phyloP scores from a whole-genome alignment of 495 filamentous ascomycete species.

The Penicillium taxi region DNA sequence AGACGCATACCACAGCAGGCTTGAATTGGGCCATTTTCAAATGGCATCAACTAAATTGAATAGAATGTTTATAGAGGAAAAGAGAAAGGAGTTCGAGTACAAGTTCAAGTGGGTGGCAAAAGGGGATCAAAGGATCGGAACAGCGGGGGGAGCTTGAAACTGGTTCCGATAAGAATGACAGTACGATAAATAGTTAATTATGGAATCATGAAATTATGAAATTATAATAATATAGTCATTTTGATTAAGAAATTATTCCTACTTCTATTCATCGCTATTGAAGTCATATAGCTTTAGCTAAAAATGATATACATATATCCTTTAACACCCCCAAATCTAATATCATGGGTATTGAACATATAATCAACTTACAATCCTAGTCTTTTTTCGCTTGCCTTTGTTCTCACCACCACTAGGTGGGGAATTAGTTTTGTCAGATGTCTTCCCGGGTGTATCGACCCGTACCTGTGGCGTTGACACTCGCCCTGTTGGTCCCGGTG shows the following conservation, averaged over 20 bases:
- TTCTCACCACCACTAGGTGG: constrained; percentile 25
- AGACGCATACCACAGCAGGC: constrained; percentile 64
- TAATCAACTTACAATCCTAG: constrained; percentile 24
- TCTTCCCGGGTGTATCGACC: constrained; percentile 33
- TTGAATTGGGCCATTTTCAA: constrained; percentile 36
- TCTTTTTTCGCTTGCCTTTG: constrained; percentile 32
- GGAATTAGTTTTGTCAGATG: constrained; percentile 22
- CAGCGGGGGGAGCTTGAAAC: background rate
- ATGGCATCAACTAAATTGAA: background rate
- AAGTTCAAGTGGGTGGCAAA: background rate
- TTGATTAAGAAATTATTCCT: background rate
- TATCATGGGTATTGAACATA: constrained; percentile 22
- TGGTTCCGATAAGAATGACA: constrained; percentile 15
- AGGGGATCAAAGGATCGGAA: constrained; percentile 1
- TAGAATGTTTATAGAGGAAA: background rate
- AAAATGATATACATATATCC: background rate
- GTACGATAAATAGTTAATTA: background rate
- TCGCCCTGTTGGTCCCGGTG: constrained; percentile 13
- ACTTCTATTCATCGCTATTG: no score
- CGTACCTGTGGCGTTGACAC: constrained; percentile 33
- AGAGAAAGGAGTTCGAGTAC: background rate
- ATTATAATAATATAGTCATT: background rate
- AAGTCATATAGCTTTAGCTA: no score
- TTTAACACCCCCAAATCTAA: background rate
- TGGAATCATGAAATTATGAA: background rate